Evolutionary conservation across 179 eudicot species (phyloP), one percentile per base, ranked within the genome.

Genomic region (Silene coronaria): DNA sequence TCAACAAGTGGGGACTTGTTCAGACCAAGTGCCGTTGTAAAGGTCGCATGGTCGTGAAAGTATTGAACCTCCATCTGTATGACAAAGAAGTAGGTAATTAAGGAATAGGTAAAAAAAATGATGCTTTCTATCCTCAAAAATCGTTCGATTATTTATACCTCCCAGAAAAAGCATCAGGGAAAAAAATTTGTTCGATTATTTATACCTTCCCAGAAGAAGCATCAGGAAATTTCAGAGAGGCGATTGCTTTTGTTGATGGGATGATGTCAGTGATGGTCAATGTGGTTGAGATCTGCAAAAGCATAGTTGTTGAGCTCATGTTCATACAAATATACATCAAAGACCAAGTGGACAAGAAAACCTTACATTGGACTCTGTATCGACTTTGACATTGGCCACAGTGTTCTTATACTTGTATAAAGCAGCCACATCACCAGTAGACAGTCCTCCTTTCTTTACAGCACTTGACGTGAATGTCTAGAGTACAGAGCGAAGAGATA

Each of bases 371-470:
- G 98, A 93, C 64, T 85, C 88, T 6, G 99, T 93, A 77, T 96
- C 97, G 76, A 89, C 82, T 85, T 91, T 96, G 82, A 89, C 87
- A 83, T 91, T 91, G 76, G 89, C 59, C 26, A 84, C 51, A 27
- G 89, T 80, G 80, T 91, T 93, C 76, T 86, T 89, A 77, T 89
- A 89, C 73, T 86, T 86, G 88, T 96, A 96, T 77, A 77, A 81
- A 57, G 91, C 89, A 67, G 85, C 96, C 53, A 96, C 93, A 83
- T 89, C 97, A 28, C 99, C 97, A 55, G 92, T 77, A 60, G 99
- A 88, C 23, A 92, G 83, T 26, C 97, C 99, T 82, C 99, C 99
- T 80, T 89, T 95, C 87, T 93, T 95, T 81, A 88, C 90, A n/a
- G 99, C 90, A 77, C 91, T 86, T 72, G 99, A 89, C 58, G 99